phyloP scores from a whole-genome alignment of 176 grass and related monocot genomes.

The Phoenix dactylifera region DNA sequence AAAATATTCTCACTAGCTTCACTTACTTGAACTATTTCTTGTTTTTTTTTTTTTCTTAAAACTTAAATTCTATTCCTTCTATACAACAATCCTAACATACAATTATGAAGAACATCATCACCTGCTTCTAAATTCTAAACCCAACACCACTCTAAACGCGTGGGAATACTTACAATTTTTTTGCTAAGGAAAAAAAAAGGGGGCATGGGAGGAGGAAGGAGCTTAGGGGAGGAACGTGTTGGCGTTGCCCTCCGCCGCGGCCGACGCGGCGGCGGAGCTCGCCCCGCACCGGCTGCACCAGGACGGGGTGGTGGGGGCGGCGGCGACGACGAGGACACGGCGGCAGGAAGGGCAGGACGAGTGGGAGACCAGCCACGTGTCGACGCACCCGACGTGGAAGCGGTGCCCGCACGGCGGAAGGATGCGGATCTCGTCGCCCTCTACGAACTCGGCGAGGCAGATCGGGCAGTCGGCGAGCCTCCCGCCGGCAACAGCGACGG shows the following conservation, averaged over 20 bases:
- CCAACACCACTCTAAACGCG: background rate
- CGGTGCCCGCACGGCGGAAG: constrained; percentile 62
- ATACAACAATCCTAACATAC: too few species aligned
- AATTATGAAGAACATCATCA: too few species aligned
- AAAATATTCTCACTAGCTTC: too few species aligned
- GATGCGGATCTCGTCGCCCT: constrained; percentile 57
- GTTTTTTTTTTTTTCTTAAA: too few species aligned
- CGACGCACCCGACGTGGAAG: constrained; percentile 61
- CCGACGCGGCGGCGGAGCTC: constrained; percentile 16
- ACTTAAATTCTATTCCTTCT: too few species aligned
- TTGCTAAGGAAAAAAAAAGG: background rate
- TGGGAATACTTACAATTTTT: background rate
- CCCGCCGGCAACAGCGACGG: constrained; percentile 13
- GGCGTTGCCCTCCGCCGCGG: constrained; percentile 17
- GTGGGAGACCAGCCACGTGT: constrained; percentile 58
- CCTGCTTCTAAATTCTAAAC: too few species aligned
- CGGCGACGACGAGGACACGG: constrained; percentile 39
- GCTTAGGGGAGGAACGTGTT: constrained; percentile 52
- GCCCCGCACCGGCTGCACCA: constrained; percentile 63
- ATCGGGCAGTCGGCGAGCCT: constrained; percentile 51
- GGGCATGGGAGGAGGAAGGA: background rate
- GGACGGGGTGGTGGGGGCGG: constrained; percentile 22
- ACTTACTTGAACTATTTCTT: too few species aligned
- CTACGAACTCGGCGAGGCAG: constrained; percentile 54
- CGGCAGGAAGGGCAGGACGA: constrained; percentile 77